These are phyloP conservation scores for Stentor roeselii DNA, from an alignment of 73 alveolate genomes.

Conservation along the genomic window DNA sequence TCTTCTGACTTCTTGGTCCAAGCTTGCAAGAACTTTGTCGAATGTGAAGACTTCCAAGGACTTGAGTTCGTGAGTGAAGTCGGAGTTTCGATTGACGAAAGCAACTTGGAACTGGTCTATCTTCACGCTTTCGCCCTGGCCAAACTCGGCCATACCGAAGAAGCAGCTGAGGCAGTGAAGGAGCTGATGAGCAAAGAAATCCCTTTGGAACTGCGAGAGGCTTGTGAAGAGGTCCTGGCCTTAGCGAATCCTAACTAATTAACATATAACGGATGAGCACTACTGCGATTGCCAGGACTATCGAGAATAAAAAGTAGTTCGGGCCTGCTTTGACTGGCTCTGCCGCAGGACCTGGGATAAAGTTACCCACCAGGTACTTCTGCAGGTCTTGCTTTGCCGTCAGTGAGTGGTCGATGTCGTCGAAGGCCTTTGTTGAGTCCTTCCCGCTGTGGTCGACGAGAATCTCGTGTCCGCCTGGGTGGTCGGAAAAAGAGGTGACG, in stretches of 20 bases:
- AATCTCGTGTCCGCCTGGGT: slow-evolving; percentile 7
- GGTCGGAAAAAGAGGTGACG: background rate
- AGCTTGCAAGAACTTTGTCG: background rate
- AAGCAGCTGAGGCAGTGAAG: background rate
- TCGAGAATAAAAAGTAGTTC: too few species aligned
- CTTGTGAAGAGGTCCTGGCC: background rate
- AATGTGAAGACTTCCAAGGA: background rate
- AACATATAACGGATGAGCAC: too few species aligned
- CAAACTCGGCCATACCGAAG: background rate
- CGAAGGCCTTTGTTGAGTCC: background rate
- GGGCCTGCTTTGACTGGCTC: too few species aligned
- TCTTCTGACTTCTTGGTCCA: slow-evolving; percentile 13
- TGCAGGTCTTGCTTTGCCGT: background rate
- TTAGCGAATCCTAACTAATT: too few species aligned
- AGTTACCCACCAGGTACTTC: background rate
- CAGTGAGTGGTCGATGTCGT: background rate
- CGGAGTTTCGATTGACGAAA: slow-evolving; percentile 11
- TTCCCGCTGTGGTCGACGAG: background rate
- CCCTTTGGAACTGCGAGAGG: background rate
- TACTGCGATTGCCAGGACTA: too few species aligned
- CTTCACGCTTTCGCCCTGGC: slow-evolving; percentile 17
- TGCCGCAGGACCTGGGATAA: too few species aligned
- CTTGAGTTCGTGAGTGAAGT: background rate
- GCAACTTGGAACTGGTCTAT: background rate
- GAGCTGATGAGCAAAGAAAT: background rate